These are phyloP conservation scores for Fomitopsis betulina DNA, from an alignment of 1,284 basidiomycete species.

Conservation along the genomic window DNA sequence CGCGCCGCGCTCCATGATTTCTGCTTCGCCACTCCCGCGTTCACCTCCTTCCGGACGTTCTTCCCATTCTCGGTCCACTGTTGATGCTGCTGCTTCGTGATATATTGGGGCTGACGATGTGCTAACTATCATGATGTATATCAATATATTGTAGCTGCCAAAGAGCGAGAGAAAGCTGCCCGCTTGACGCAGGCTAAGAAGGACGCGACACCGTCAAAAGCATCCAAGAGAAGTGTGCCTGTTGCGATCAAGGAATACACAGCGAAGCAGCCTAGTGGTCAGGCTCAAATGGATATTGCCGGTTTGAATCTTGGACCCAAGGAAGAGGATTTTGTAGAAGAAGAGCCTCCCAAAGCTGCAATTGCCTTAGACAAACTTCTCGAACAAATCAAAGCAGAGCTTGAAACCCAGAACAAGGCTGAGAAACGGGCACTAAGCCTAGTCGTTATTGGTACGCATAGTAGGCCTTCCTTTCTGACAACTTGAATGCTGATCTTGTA, in stretches of 20 bases:
- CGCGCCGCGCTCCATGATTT: conserved; percentile 32
- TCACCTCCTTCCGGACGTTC: conserved; percentile 13
- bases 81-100: conserved; percentile 33
- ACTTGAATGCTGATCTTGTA: background rate
- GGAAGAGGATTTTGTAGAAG: conserved; percentile 33
- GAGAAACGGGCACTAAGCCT: conserved; percentile 77
- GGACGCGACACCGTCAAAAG: conserved; percentile 22
- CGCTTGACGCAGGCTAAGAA: conserved; percentile 49
- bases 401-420: conserved; percentile 48
- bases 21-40: conserved; percentile 20
- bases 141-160: conserved; percentile 57
- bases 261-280: conserved; percentile 38
- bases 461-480: background rate
- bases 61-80: conserved; percentile 13
- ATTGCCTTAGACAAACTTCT: conserved; percentile 83
- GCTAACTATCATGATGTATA: conserved; percentile 32
- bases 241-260: conserved; percentile 25
- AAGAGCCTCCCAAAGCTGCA: conserved; percentile 63
- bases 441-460: conserved; percentile 83
- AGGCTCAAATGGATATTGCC: conserved; percentile 66
- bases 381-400: conserved; percentile 65
- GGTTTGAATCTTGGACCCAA: conserved; percentile 64
- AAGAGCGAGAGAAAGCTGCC: conserved; percentile 70
- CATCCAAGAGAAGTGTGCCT: conserved; percentile 31
- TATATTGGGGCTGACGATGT: conserved; percentile 35